phyloP scores from a whole-genome alignment of 176 grass and related monocot genomes.

The Pontederia crassipes region DNA sequence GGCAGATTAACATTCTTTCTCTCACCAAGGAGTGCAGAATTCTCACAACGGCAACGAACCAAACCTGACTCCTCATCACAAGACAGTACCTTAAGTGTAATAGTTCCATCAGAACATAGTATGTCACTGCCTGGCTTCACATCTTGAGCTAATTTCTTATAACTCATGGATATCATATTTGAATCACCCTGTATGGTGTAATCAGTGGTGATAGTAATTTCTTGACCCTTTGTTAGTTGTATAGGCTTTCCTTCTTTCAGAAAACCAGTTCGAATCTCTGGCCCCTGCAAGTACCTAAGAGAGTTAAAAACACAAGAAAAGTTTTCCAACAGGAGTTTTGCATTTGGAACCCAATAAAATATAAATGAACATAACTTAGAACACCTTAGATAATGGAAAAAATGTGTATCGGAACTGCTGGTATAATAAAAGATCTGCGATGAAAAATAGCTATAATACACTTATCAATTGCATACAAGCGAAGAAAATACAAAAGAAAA shows the following conservation, averaged over 20 bases:
- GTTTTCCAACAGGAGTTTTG: background rate
- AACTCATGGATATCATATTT: constrained; percentile 74
- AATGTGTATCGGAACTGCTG: no score
- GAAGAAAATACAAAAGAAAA: no score
- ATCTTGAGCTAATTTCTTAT: constrained; percentile 53
- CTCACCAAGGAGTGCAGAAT: constrained; percentile 60
- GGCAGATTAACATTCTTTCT: constrained; percentile 85
- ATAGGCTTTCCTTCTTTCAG: constrained; percentile 55
- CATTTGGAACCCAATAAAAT: background rate
- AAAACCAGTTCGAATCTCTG: constrained; percentile 79
- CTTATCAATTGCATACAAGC: no score
- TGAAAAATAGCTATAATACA: no score
- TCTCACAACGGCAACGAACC: constrained; percentile 57
- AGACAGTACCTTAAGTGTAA: constrained; percentile 64
- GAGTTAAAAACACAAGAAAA: background rate
- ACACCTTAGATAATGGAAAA: no score
- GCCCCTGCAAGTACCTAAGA: constrained; percentile 29
- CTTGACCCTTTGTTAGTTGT: constrained; percentile 40
- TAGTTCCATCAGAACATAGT: constrained; percentile 66
- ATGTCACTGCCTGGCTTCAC: constrained; percentile 51
- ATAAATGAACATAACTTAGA: background rate
- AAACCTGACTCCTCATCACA: constrained; percentile 40
- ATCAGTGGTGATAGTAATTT: constrained; percentile 62
- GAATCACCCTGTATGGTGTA: constrained; percentile 55
- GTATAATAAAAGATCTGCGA: no score